phyloP scores from a whole-genome alignment of 805 yeast species.

The Candida endomychidarum region DNA sequence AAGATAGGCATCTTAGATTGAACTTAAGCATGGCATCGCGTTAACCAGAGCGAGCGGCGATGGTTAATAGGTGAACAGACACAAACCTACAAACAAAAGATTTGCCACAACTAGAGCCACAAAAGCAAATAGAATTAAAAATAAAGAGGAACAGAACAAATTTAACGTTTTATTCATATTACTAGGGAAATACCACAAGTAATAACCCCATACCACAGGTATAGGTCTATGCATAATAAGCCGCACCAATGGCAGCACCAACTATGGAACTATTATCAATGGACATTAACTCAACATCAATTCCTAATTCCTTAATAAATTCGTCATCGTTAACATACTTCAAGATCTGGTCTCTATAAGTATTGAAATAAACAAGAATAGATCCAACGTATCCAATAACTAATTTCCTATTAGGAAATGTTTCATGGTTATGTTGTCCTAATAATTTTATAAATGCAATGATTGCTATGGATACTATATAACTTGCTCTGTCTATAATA shows the following conservation, averaged over 20 bases:
- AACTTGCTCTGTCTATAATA: constrained; percentile 47
- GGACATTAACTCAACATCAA: constrained; percentile 36
- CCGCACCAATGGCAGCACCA: constrained; percentile 58
- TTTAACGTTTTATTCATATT: too few relatives aligned
- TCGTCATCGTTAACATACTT: constrained; percentile 25
- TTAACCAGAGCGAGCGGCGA: too few relatives aligned
- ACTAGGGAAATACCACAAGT: too few relatives aligned
- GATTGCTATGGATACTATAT: constrained; percentile 41
- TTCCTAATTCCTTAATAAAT: constrained; percentile 24
- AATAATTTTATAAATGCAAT: constrained; percentile 36
- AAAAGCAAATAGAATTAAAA: not conserved
- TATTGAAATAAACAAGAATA: constrained; percentile 43
- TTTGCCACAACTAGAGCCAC: too few relatives aligned
- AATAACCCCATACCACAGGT: too few relatives aligned
- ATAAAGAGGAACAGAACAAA: too few relatives aligned
- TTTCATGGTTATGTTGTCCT: constrained; percentile 22
- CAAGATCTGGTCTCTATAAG: constrained; percentile 34
- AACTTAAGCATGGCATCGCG: constrained; percentile 3
- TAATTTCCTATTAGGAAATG: constrained; percentile 21
- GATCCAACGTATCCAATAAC: constrained; percentile 53
- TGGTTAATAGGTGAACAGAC: too few relatives aligned
- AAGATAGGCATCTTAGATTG: not conserved
- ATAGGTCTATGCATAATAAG: constrained; percentile 20
- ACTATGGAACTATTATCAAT: constrained; percentile 48
- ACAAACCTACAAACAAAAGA: too few relatives aligned